Conservation (phyloP, 495 filamentous ascomycete genomes). For the Tuber brumale region DNA sequence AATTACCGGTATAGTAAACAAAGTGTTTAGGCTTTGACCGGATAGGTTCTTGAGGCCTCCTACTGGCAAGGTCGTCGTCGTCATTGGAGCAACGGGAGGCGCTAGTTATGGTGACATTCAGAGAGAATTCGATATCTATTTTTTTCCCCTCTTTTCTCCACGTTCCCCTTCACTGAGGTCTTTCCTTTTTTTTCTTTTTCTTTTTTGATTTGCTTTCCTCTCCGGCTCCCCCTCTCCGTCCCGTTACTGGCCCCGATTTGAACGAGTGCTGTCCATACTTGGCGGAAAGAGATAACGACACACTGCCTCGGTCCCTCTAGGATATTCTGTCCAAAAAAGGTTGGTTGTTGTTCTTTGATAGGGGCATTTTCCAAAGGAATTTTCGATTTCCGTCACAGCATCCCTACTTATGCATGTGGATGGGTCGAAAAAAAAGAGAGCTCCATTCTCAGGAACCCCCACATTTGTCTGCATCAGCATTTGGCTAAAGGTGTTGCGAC, state of each 20-base stretch:
- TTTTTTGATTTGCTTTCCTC: background rate
- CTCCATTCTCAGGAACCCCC: background rate
- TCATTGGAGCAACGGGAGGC: background rate
- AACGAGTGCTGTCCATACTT: background rate
- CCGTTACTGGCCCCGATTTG: background rate
- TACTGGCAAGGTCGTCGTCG: background rate
- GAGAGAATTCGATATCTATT: background rate
- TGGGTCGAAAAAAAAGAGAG: background rate
- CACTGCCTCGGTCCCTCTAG: background rate
- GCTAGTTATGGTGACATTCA: background rate
- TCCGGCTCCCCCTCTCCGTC: background rate
- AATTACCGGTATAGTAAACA: background rate
- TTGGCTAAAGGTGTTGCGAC: background rate
- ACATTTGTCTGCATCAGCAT: background rate
- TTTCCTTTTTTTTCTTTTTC: background rate
- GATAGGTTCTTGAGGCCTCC: background rate
- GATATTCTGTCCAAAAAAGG: background rate
- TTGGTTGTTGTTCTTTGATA: background rate
- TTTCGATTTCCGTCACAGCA: background rate
- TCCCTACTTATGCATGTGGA: background rate
- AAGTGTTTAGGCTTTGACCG: conserved; percentile 1
- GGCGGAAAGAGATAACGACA: conserved; percentile 3
- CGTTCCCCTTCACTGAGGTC: background rate
- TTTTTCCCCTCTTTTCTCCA: background rate
- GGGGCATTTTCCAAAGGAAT: background rate